Percentiles rank a stretch among this genome's conserved stretches.
phyloP scores from a whole-genome alignment of 176 grass and related monocot genomes.

The Guadua angustifolia region DNA sequence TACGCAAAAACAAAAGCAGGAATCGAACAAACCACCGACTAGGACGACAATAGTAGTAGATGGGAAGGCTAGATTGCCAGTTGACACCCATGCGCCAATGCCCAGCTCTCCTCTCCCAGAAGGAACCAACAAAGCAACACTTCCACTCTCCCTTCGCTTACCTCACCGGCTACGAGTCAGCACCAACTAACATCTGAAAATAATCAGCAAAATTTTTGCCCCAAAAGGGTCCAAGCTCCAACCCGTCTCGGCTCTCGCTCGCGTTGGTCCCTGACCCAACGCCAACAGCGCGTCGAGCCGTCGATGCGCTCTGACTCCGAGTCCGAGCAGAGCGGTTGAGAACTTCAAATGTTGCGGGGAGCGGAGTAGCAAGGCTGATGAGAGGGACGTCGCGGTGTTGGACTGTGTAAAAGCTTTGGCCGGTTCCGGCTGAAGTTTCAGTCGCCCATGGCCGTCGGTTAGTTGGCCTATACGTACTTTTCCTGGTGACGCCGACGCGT shows the following conservation, averaged over 20 bases:
- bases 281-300: neutral
- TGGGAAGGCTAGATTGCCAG: neutral
- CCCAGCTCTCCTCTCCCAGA: neutral
- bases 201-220: neutral
- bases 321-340: neutral
- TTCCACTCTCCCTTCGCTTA: neutral
- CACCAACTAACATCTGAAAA: conserved; percentile 11
- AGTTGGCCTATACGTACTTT: conserved; percentile 1
- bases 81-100: conserved; percentile 32
- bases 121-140: conserved; percentile 28
- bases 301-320: neutral
- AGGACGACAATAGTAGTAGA: neutral
- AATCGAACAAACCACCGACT: conserved; percentile 35
- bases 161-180: neutral
- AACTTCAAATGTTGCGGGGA: conserved; percentile 12
- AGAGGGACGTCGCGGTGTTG: neutral
- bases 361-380: no score
- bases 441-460: neutral
- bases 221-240: neutral
- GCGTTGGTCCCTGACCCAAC: conserved; percentile 1
- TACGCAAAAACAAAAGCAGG: conserved; percentile 18
- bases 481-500: neutral
- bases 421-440: conserved; percentile 10
- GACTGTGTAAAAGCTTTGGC: conserved; percentile 36
- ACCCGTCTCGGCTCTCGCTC: neutral